These are phyloP conservation scores for Coniella vitis DNA, from an alignment of 2,329 filamentous ascomycete species.

Conservation along the genomic window DNA sequence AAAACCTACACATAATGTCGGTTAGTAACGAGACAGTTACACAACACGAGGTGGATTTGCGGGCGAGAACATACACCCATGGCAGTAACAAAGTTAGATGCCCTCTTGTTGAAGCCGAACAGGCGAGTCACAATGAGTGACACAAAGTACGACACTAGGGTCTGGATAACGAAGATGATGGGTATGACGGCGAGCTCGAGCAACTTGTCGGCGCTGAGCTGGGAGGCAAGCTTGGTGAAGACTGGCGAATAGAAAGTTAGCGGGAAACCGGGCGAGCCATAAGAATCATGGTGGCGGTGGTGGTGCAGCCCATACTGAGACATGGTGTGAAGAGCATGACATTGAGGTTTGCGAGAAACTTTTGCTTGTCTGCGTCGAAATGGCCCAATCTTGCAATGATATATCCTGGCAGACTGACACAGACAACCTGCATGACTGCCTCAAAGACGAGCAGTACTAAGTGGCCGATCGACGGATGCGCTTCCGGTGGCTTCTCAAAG, in stretches of 20 bases:
- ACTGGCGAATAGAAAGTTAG: slow-evolving; percentile 45
- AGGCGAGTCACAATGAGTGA: slow-evolving; percentile 63
- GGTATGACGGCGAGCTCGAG: slow-evolving; percentile 88
- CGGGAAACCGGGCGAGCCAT: neutral
- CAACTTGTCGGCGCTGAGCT: slow-evolving; percentile 86
- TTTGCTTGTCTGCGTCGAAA: slow-evolving; percentile 93
- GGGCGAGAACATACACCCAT: slow-evolving; percentile 57
- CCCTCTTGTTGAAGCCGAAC: slow-evolving; percentile 77
- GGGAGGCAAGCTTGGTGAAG: slow-evolving; percentile 93
- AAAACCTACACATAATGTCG: slow-evolving; percentile 54
- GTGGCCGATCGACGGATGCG: slow-evolving; percentile 60
- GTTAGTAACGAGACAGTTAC: slow-evolving; percentile 9
- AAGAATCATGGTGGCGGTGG: neutral
- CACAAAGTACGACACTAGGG: slow-evolving; percentile 74
- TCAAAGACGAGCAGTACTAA: slow-evolving; percentile 83
- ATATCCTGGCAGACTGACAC: slow-evolving; percentile 89
- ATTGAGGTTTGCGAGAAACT: slow-evolving; percentile 93
- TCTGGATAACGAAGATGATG: slow-evolving; percentile 87
- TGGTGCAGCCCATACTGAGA: slow-evolving; percentile 52
- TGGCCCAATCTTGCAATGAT: slow-evolving; percentile 84
- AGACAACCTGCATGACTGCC: slow-evolving; percentile 90
- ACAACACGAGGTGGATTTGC: neutral
- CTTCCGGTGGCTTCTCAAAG: slow-evolving; percentile 35
- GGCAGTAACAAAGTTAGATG: slow-evolving; percentile 88
- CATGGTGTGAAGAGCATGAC: slow-evolving; percentile 95